These are phyloP conservation scores for Dissophora ornata DNA, from an alignment of 192 early-diverging fungal species.

Conservation along the genomic window DNA sequence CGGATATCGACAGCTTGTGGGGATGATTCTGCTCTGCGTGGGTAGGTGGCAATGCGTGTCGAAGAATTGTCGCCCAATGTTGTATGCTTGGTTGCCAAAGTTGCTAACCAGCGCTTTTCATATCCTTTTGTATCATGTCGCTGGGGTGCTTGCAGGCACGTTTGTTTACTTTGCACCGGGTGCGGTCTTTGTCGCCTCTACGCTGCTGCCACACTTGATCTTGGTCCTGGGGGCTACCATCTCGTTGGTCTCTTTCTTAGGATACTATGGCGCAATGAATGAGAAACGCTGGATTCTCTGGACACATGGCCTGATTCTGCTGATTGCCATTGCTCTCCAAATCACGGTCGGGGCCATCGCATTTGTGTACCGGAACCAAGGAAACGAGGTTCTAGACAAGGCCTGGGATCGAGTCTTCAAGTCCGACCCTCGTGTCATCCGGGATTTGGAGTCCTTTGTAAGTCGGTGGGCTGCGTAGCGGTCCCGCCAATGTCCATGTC, in stretches of 20 bases:
- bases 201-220: conserved; percentile 38
- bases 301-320: conserved; percentile 30
- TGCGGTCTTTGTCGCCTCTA: conserved; percentile 46
- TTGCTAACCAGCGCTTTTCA: background rate
- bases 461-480: too few species aligned
- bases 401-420: conserved; percentile 51
- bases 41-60: too few species aligned
- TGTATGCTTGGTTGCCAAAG: too few species aligned
- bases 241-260: conserved; percentile 46
- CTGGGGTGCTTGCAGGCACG: conserved; percentile 43
- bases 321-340: conserved; percentile 49
- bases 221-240: conserved; percentile 43
- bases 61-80: too few species aligned
- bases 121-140: too few species aligned
- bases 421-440: conserved; percentile 47
- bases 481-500: too few species aligned
- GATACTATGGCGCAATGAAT: conserved; percentile 51
- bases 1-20: conserved; percentile 28
- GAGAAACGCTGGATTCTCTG: conserved; percentile 54
- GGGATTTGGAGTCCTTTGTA: conserved; percentile 51
- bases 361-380: conserved; percentile 48
- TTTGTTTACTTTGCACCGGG: conserved; percentile 50
- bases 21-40: conserved; percentile 49
- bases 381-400: conserved; percentile 35
- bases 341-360: conserved; percentile 49